A percentile compares a stretch with the other conserved stretches of the same genome.
phyloP scores from a whole-genome alignment of 2,329 filamentous ascomycete genomes.

The Trichoderma sp. region DNA sequence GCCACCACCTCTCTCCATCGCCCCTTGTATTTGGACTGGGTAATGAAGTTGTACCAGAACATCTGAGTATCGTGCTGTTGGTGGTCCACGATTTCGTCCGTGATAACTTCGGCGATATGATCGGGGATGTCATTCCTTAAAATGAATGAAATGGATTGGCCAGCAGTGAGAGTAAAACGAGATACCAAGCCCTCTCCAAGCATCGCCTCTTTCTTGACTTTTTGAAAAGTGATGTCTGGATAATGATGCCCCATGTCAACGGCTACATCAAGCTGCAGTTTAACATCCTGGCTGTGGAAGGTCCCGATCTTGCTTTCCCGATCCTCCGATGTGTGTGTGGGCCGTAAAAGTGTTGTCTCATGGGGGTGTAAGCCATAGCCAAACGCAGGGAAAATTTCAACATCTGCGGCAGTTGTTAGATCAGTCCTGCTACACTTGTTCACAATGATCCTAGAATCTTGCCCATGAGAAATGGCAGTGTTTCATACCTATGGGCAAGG shows the following conservation, averaged over 20 bases:
- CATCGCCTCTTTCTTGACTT: conserved; percentile 50
- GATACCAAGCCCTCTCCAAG: conserved; percentile 63
- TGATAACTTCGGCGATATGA: conserved; percentile 57
- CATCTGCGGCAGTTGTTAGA: conserved; percentile 40
- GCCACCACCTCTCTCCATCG: conserved; percentile 70
- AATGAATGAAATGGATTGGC: conserved; percentile 67
- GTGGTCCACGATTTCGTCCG: conserved; percentile 54
- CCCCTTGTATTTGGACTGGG: conserved; percentile 66
- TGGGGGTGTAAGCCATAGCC: conserved; percentile 66
- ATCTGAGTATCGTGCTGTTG: conserved; percentile 68
- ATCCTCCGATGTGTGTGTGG: conserved; percentile 38
- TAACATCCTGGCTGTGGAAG: conserved; percentile 57
- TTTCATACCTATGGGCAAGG: conserved; percentile 54
- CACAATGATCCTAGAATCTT: background rate
- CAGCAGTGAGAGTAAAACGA: conserved; percentile 58
- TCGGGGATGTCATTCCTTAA: conserved; percentile 60
- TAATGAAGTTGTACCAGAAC: conserved; percentile 74
- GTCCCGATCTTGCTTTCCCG: conserved; percentile 57
- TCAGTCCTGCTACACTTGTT: background rate
- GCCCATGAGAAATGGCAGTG: background rate
- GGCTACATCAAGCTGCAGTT: conserved; percentile 66
- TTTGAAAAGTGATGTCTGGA: conserved; percentile 55
- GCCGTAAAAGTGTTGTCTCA: conserved; percentile 53
- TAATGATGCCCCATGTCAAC: conserved; percentile 51
- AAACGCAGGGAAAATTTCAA: conserved; percentile 72